A percentile compares a stretch with the other conserved stretches of the same genome.
phyloP scores from a whole-genome alignment of 2,329 filamentous ascomycete species.

The Alternaria sp. region DNA sequence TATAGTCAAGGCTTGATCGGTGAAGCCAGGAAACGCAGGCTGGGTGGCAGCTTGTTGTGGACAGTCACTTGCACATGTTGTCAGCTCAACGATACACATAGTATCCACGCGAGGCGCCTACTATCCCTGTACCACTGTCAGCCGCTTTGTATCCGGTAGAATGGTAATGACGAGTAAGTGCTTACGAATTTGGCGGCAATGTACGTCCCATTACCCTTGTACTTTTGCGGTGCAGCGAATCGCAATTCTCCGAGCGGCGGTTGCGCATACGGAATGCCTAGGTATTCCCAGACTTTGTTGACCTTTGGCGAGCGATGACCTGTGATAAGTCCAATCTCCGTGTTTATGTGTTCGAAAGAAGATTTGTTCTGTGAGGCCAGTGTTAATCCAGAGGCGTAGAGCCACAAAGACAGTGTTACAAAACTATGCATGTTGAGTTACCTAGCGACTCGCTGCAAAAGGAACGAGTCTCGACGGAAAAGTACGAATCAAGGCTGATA shows the following conservation, averaged over 20 bases:
- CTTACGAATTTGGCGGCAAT: constrained; percentile 26
- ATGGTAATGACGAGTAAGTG: background rate
- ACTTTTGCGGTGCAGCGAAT: constrained; percentile 39
- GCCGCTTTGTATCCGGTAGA: background rate
- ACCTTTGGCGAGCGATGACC: constrained; percentile 36
- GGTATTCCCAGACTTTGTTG: constrained; percentile 40
- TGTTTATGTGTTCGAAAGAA: constrained; percentile 32
- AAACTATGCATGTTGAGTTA: background rate
- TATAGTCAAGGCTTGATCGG: constrained; percentile 29
- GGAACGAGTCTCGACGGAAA: background rate
- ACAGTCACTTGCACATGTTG: constrained; percentile 24
- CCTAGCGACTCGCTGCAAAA: background rate
- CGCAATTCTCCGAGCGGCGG: constrained; percentile 44
- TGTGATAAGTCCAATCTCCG: constrained; percentile 26
- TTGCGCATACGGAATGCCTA: constrained; percentile 48
- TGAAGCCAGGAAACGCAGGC: constrained; percentile 34
- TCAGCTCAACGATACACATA: constrained; percentile 3
- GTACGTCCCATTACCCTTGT: constrained; percentile 15
- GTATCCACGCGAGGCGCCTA: background rate
- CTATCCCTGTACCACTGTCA: constrained; percentile 23
- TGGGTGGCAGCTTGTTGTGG: constrained; percentile 32
- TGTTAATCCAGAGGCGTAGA: background rate
- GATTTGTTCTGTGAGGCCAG: background rate
- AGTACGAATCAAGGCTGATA: background rate
- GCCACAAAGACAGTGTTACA: background rate